Evolutionary conservation across 1,284 basidiomycete genomes (phyloP), one percentile per base, ranked within the genome.

Genomic region (Ceratobasidium sp.): DNA sequence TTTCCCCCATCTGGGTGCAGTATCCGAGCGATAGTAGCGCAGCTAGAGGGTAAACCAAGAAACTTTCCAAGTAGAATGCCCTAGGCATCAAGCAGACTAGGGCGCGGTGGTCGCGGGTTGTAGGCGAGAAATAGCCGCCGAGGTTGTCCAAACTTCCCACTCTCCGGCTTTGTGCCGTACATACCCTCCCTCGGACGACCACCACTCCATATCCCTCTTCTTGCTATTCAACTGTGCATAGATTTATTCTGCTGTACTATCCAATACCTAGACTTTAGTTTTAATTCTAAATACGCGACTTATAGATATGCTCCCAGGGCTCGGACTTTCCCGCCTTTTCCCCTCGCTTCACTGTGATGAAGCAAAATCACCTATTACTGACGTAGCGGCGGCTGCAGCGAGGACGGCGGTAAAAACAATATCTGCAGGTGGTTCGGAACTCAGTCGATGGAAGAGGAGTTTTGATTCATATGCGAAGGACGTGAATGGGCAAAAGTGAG

Each of bases 381-480:
- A 20, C 55, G 44, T 18, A 10, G 72, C 72, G 18, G n/a, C 60
- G 42, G 12, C 72, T 9, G 60, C 61, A 39, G 39, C 44, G 13
- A 39, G 89, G 80, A 88, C 87, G 63, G 90, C 96, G 78, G 90
- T 91, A 81, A 91, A 89, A 77, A 92, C 88, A 7, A 89, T 95
- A 66, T 86, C 92, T 63, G 89, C 93, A 26, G 94, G 92, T 49
- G 94, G 96, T 84, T 92, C 86, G 82, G 96, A 98, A 85, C 86
- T 97, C 72, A 93, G 90, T 84, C 90, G 94, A 81, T 98, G 96
- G 96, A 90, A 90, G 83, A 89, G 94, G 82, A 92, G 91, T 3
- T 98, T 97, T 85, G 95, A 97, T 77, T 82, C 89, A 69, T 93
- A 95, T 84, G 94, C 96, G 49, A 93, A 92, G 83, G 87, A 89